Conservation (phyloP, 2,329 filamentous ascomycete genomes). For the Epichloe uncinata region DNA sequence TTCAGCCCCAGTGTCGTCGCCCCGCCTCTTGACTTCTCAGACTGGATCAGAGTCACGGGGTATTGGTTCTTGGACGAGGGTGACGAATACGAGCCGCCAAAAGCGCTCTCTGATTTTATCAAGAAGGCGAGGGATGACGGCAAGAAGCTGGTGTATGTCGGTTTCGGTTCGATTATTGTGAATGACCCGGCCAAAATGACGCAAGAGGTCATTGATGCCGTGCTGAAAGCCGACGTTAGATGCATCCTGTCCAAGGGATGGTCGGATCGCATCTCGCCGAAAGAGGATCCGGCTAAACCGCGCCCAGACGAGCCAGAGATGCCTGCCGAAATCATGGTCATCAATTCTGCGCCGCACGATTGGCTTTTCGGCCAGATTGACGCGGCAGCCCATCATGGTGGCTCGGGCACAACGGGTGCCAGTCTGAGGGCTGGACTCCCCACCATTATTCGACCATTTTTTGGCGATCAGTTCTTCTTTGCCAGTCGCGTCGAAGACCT, state of each 20-base stretch:
- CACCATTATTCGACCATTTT: conserved; percentile 87
- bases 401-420: conserved; percentile 87
- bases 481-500: conserved; percentile 81
- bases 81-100: conserved; percentile 55
- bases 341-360: conserved; percentile 85
- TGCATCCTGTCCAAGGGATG: conserved; percentile 95
- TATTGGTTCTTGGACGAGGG: conserved; percentile 95
- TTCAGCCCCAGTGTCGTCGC: conserved; percentile 91
- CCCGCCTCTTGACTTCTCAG: conserved; percentile 86
- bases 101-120: conserved; percentile 71
- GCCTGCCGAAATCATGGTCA: conserved; percentile 70
- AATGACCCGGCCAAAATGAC: conserved; percentile 80
- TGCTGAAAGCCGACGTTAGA: conserved; percentile 79
- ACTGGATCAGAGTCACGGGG: conserved; percentile 94
- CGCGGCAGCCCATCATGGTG: conserved; percentile 87
- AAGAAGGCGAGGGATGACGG: conserved; percentile 62
- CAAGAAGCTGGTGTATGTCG: conserved; percentile 93
- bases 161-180: conserved; percentile 93
- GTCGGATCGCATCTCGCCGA: conserved; percentile 64
- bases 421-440: conserved; percentile 83
- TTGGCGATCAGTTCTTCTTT: conserved; percentile 97
- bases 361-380: conserved; percentile 94
- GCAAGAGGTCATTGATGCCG: conserved; percentile 82
- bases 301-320: conserved; percentile 51
- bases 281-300: conserved; percentile 27